Evolutionary conservation across 163 green algal genomes (phyloP), one percentile per base, ranked within the genome.

Genomic region (Botryococcus braunii): DNA sequence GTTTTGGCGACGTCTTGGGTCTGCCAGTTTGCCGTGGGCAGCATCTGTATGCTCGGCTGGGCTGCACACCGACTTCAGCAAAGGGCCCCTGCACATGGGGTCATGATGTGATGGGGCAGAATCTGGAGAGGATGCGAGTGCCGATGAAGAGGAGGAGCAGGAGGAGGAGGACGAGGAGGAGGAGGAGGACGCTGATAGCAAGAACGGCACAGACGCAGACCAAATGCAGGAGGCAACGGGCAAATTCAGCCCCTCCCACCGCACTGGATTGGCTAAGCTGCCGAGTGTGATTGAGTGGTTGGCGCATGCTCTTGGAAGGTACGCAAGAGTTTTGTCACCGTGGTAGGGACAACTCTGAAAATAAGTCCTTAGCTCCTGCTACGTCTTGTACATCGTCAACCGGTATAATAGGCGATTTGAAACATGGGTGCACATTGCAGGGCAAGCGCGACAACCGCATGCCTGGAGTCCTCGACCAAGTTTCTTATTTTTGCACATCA

Each of bases 401-500:
- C n/a, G n/a, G n/a, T n/a, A n/a, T n/a, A n/a, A n/a, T n/a, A n/a
- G n/a, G n/a, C n/a, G n/a, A n/a, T n/a, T n/a, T n/a, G n/a, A n/a
- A n/a, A n/a, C n/a, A n/a, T n/a, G n/a, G n/a, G n/a, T n/a, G n/a
- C n/a, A n/a, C n/a, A n/a, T n/a, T n/a, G n/a, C n/a, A n/a, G n/a
- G n/a, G n/a, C n/a, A n/a, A n/a, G n/a, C 69, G 61, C 0, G 35
- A 39, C 23, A 62, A 63, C 55, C 13, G 69, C 34, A 23, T 23
- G 35, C 2, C 57, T 55, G 9, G 66, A 65, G 3, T 39, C 63
- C 11, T 58, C 66, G 29, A 78, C 83, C 59, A 98, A 97, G 74
- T 82, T 96, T 57, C 75, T 97, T 2, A 84, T 99, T 4, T 99
- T 99, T 81, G 93, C 89, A 0, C 93, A 99, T 74, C 93, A 99